Base-by-base conservation (phyloP, 2,329 filamentous ascomycete species). In the Monosporascus sp. region DNA sequence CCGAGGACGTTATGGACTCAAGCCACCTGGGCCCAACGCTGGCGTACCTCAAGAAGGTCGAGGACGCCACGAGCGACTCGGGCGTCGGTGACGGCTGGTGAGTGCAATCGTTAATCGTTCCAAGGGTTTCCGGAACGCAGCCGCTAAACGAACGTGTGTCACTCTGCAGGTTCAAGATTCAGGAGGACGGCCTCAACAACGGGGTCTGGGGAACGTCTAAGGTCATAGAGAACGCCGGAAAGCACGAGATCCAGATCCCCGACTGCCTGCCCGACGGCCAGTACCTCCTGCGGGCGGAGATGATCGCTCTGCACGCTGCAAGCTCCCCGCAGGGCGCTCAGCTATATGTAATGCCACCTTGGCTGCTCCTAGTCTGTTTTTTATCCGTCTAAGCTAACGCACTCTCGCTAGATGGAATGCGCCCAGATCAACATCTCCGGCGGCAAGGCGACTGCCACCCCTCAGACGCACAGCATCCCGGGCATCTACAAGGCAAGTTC, bases 211-310 rank as follows among this genome's bases (percentile, higher is more conserved):
- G 60, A 8, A 66, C 62, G 36, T 70, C 70, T 18, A 74, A 71
- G 52, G 66, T 80, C 53, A 77, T 80, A 58, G 69, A 73, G 39
- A 75, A 75, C 60, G 71, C 71, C 57, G 72, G 75, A 51, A 71
- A 71, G 47, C 78, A 79, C 62, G 66, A 71, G 45, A 76, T 82
- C 54, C 73, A 70, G 48, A 80, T 85, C 51, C 82, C 81, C 3
- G 57, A 66, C 25, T 75, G 74, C 55, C 72, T 85, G 41, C 73
- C 72, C 14, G 67, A 79, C 8, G 82, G 82, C 34, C 75, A 82
- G 60, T 84, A 84, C 62, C 76, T 84, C 44, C 73, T 83, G 22
- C 76, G 82, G 34, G 79, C 81, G 49, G 49, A 84, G 68, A 74
- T 83, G 64, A 78, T 84, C 50, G 81, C 81, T 11, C 73, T 84